Conservation (phyloP, 164 flowering plant species). For the Berberis vulgaris region DNA sequence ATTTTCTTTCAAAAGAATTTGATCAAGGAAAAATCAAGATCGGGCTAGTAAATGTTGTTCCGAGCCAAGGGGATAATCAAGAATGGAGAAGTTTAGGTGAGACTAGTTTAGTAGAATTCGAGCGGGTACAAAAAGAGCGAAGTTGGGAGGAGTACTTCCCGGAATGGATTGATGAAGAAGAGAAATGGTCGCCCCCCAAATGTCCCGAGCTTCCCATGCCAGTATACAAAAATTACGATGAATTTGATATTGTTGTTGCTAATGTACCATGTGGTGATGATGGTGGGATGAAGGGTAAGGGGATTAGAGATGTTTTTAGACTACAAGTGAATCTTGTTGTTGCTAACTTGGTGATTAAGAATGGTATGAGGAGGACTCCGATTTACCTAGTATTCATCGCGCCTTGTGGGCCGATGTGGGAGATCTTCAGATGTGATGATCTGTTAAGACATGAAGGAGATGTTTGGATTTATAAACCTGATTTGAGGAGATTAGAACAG, state of each 20-base stretch:
- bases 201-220: conserved; percentile 80
- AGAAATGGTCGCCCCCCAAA: conserved; percentile 16
- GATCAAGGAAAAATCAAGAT: conserved; percentile 16
- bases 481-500: conserved; percentile 36
- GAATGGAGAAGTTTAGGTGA: conserved; percentile 11
- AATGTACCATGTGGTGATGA: conserved; percentile 37
- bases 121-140: conserved; percentile 19
- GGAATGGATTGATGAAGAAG: conserved; percentile 62
- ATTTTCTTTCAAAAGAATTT: conserved; percentile 9
- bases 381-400: conserved; percentile 52
- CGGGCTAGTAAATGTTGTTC: conserved; percentile 31
- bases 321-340: conserved; percentile 64
- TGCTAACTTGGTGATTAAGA: conserved; percentile 48
- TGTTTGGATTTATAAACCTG: conserved; percentile 49
- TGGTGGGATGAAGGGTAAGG: conserved; percentile 8
- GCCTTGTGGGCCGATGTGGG: conserved; percentile 59
- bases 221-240: conserved; percentile 18
- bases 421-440: conserved; percentile 73
- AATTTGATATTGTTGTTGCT: conserved; percentile 53
- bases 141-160: conserved; percentile 62
- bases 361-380: conserved; percentile 19
- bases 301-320: conserved; percentile 51
- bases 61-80: conserved; percentile 2
- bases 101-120: conserved; percentile 27
- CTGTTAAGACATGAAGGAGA: conserved; percentile 27